Evolutionary conservation across 768 basidiomycete genomes (phyloP).

Genomic region (Cystofilobasidium capitatum): DNA sequence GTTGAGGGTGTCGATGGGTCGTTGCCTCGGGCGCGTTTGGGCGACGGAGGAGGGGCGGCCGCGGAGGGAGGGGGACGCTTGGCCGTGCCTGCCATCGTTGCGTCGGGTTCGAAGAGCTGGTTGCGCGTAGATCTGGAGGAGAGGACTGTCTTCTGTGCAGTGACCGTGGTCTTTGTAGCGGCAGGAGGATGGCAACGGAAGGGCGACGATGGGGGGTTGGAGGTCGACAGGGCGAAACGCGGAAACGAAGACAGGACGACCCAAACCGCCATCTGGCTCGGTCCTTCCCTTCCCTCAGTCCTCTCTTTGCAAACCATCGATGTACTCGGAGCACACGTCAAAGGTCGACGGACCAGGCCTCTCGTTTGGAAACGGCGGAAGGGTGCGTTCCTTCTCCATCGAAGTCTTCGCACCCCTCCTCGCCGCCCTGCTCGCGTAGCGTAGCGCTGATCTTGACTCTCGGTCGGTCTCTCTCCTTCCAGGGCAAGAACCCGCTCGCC

Average conservation of each 20-base stretch:
- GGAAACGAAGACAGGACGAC: too few species aligned
- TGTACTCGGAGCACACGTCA: slow-evolving; percentile 10
- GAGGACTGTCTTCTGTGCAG: too few species aligned
- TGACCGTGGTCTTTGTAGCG: too few species aligned
- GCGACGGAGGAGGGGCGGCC: neutral
- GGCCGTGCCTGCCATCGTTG: neutral
- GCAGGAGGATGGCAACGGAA: neutral
- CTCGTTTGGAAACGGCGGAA: neutral
- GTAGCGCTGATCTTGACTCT: too few species aligned
- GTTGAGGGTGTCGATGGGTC: slow-evolving; percentile 4
- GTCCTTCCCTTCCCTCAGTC: too few species aligned
- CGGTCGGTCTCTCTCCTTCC: neutral
- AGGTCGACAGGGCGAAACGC: neutral
- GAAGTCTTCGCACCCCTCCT: too few species aligned
- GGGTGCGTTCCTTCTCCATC: neutral
- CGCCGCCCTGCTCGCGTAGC: too few species aligned
- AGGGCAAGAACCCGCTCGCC: neutral
- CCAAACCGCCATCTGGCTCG: too few species aligned
- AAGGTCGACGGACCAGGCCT: neutral
- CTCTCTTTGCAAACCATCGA: too few species aligned
- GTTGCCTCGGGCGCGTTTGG: slow-evolving; percentile 13
- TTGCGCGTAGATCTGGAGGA: neutral
- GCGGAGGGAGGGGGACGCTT: slow-evolving; percentile 7
- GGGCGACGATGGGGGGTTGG: neutral
- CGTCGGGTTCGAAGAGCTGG: neutral